Conservation (phyloP, 371 early-diverging fungal genomes). For the Capillidium heterosporum region DNA sequence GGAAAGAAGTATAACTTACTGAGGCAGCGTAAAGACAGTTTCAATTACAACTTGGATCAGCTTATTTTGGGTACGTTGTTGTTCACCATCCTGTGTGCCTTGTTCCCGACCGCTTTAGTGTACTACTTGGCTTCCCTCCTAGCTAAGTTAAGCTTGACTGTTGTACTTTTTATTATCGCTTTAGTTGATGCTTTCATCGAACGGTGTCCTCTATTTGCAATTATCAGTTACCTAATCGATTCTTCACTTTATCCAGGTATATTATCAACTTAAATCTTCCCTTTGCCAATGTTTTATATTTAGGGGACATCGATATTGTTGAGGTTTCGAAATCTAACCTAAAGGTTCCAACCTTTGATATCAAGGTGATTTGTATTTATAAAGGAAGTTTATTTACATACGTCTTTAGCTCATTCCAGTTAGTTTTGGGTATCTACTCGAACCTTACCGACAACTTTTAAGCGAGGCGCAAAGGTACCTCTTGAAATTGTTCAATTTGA, state of each 20-base stretch:
- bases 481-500: no score
- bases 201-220: neutral
- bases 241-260: neutral
- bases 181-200: neutral
- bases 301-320: neutral
- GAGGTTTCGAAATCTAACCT: neutral
- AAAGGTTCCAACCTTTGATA: neutral
- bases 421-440: neutral
- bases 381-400: neutral
- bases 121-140: constrained; percentile 40
- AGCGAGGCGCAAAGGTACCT: no score
- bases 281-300: neutral
- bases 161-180: neutral
- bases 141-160: neutral
- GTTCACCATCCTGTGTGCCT: constrained; percentile 77
- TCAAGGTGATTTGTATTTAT: neutral
- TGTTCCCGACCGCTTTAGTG: constrained; percentile 87
- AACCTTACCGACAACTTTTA: neutral
- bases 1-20: constrained; percentile 77
- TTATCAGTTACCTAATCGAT: neutral
- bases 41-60: constrained; percentile 90
- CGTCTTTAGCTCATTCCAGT: neutral
- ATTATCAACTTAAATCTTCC: neutral
- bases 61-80: constrained; percentile 83
- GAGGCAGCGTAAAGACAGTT: constrained; percentile 82